Evolutionary conservation across 352 stramenopile genomes (phyloP), one percentile per base, ranked within the genome.

Genomic region (Phytophthora megakarya): DNA sequence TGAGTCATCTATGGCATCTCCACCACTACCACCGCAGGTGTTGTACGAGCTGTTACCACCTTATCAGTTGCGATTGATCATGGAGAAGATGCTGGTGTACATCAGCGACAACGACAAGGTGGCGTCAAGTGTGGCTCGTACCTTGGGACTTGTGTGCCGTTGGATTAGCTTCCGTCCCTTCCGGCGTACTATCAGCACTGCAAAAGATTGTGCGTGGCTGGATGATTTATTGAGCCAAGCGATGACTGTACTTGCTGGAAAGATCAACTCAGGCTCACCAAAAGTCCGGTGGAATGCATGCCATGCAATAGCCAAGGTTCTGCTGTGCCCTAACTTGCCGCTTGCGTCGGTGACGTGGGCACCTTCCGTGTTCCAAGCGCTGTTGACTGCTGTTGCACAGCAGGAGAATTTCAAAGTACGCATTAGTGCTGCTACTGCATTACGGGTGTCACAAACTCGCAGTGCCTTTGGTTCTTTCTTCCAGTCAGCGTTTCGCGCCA

Each of bases 391-490:
- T 40, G 86, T 94, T 28, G 65, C 78, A 2, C 87, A 96, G 67
- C 87, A 96, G 62, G 87, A 96, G 47, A 96, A 96, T 60, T 96
- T 96, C 57, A 96, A 96, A 47, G 87, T 96, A 6, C 87, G 87
- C 3, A 96, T 96, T 44, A 93, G 84, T 61, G 86, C 87, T 5
- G 83, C 82, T 11, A 92, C 82, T 49, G 87, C 87, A 9, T 54
- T 96, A 11, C 84, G 87, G 1, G 84, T 96, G 0, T 92, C 85
- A 0, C 64, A 83, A 35, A 82, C 77, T 1, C 81, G 87, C 7
- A 86, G 72, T 28, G 75, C 82, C 5, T 94, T 92, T 54, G 87
- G 87, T 8, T 75, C 75, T 18, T 92, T 93, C 54, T 96, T 87
- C 63, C 63, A 80, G 37, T 73, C 65, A 8, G 84, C 85, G 5